A percentile compares a stretch with the other conserved stretches of the same genome.
These are phyloP conservation scores for Aspergillus diversus DNA, from an alignment of 495 filamentous ascomycete genomes.

Conservation along the genomic window DNA sequence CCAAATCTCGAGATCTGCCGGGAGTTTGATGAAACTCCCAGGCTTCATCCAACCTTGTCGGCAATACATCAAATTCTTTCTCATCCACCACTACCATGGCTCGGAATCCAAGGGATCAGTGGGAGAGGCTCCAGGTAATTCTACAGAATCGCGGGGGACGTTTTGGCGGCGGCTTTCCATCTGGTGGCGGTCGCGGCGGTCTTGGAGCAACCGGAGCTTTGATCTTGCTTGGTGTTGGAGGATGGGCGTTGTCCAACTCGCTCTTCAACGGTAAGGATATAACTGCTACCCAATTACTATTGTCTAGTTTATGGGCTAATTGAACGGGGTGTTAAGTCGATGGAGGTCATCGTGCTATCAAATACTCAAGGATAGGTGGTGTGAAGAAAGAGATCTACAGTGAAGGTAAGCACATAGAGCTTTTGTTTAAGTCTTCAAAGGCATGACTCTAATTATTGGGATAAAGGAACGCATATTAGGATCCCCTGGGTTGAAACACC, in stretches of 20 bases:
- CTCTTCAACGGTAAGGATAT: slow-evolving; percentile 80
- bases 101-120: slow-evolving; percentile 66
- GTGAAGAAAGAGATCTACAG: slow-evolving; percentile 94
- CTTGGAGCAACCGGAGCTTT: slow-evolving; percentile 51
- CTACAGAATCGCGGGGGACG: slow-evolving; percentile 56
- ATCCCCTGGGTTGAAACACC: slow-evolving; percentile 98
- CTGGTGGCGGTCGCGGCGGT: slow-evolving; percentile 52
- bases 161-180: slow-evolving; percentile 47
- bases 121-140: slow-evolving; percentile 64
- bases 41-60: slow-evolving; percentile 20
- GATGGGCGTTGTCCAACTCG: slow-evolving; percentile 72
- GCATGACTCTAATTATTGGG: slow-evolving; percentile 24
- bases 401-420: slow-evolving; percentile 70
- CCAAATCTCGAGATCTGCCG: slow-evolving; percentile 28
- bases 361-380: slow-evolving; percentile 92
- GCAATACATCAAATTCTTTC: slow-evolving; percentile 24
- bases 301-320: slow-evolving; percentile 5
- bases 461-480: slow-evolving; percentile 84
- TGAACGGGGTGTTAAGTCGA: slow-evolving; percentile 68
- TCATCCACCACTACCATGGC: slow-evolving; percentile 46
- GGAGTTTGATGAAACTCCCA: slow-evolving; percentile 23
- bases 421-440: not conserved
- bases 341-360: slow-evolving; percentile 98
- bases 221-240: slow-evolving; percentile 66
- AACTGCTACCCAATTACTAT: not conserved